Conservation (phyloP, 371 early-diverging fungal genomes). For the Mortierella sp. region DNA sequence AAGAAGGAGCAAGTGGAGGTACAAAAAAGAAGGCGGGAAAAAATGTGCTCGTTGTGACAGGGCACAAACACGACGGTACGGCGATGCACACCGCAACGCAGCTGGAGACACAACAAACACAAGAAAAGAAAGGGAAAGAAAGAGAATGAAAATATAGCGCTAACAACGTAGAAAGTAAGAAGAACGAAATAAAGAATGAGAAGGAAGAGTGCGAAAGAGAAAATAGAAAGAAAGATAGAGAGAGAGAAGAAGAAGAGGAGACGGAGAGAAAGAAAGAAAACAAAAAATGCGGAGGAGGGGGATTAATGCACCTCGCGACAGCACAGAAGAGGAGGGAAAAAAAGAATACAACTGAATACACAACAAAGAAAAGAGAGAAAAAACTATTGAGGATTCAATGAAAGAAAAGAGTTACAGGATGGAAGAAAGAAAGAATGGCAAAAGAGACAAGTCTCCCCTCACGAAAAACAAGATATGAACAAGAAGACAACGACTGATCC, state of each 20-base stretch:
- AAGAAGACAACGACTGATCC: not conserved
- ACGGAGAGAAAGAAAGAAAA: not conserved
- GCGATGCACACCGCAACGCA: not conserved
- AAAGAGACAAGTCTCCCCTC: too few species aligned
- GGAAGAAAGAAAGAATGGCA: not conserved
- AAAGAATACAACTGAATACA: not conserved
- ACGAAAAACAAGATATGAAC: not conserved
- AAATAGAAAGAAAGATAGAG: not conserved
- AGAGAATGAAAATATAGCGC: too few species aligned
- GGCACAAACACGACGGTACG: not conserved
- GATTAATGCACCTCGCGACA: not conserved
- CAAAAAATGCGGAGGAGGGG: not conserved
- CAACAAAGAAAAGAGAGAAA: too few species aligned
- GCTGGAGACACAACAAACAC: not conserved
- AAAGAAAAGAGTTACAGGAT: not conserved
- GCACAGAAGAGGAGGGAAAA: constrained; percentile 3
- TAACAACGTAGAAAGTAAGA: too few species aligned
- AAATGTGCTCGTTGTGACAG: not conserved
- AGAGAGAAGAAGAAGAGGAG: not conserved
- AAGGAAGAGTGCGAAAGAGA: not conserved
- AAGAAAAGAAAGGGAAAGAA: not conserved
- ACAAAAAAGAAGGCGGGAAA: constrained; percentile 2
- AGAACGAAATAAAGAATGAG: not conserved
- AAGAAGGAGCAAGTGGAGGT: constrained; percentile 2
- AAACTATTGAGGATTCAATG: not conserved